Evolutionary conservation across 2,329 filamentous ascomycete genomes (phyloP).

Genomic region (Aspergillus bombycis): DNA sequence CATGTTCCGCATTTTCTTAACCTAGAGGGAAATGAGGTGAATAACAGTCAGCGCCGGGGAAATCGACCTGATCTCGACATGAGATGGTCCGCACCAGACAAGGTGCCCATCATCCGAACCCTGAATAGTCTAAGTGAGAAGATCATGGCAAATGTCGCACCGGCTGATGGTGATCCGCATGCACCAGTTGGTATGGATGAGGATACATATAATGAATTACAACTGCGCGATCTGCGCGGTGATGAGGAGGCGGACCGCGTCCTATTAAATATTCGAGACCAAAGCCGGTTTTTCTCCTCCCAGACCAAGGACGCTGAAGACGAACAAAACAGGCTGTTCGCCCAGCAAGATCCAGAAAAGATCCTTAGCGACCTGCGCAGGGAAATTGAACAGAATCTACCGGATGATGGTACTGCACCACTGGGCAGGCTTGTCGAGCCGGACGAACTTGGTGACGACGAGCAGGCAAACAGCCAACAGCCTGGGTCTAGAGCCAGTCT

Average conservation of each 20-base stretch:
- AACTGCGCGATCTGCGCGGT: constrained; percentile 77
- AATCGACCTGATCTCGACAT: constrained; percentile 91
- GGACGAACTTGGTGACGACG: constrained; percentile 61
- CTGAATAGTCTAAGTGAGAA: constrained; percentile 91
- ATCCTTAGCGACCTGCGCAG: constrained; percentile 67
- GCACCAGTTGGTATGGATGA: constrained; percentile 70
- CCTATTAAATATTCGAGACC: constrained; percentile 83
- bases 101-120: constrained; percentile 85
- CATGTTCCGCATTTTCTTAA: constrained; percentile 89
- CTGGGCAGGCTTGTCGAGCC: constrained; percentile 65
- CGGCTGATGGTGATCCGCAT: constrained; percentile 71
- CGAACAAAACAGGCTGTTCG: constrained; percentile 60
- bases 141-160: constrained; percentile 84
- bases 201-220: constrained; percentile 72
- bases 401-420: constrained; percentile 64
- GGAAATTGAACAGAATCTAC: constrained; percentile 56
- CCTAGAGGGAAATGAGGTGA: constrained; percentile 90
- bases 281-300: constrained; percentile 79
- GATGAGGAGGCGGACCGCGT: constrained; percentile 76
- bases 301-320: constrained; percentile 45
- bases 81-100: constrained; percentile 72
- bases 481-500: constrained; percentile 73
- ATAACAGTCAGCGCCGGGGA: constrained; percentile 83
- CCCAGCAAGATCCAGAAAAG: constrained; percentile 69
- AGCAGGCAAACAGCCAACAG: constrained; percentile 54